Evolutionary conservation across 805 yeast genomes (phyloP).

Genomic region (Isabelozyma rhagii): DNA sequence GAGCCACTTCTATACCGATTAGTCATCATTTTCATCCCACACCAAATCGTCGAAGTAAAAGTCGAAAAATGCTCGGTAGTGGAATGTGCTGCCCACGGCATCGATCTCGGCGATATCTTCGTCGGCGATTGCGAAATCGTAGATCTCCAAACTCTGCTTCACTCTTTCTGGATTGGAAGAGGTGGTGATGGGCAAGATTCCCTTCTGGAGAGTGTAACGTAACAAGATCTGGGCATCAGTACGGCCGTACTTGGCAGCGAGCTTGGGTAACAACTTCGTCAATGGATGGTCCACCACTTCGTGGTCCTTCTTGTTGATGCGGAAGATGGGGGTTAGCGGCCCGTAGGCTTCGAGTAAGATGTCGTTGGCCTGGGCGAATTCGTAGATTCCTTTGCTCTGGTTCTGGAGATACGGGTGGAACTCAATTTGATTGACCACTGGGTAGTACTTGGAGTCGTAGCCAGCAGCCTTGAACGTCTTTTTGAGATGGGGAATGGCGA

Average conservation of each 20-base stretch:
- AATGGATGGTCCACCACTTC: conserved; percentile 28
- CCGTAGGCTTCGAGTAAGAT: conserved; percentile 66
- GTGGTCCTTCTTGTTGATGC: conserved; percentile 40
- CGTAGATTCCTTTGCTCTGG: conserved; percentile 58
- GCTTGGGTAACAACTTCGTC: conserved; percentile 24
- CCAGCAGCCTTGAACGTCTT: conserved; percentile 26
- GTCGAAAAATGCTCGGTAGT: conserved; percentile 21
- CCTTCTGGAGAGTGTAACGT: conserved; percentile 42
- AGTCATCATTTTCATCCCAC: background rate
- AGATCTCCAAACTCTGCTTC: conserved; percentile 38
- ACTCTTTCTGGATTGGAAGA: conserved; percentile 40
- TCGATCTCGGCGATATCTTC: conserved; percentile 41
- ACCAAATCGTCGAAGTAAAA: conserved; percentile 4
- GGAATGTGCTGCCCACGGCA: conserved; percentile 18
- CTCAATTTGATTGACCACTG: conserved; percentile 69
- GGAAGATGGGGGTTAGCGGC: conserved; percentile 64
- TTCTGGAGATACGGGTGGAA: conserved; percentile 67
- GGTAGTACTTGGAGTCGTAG: conserved; percentile 42
- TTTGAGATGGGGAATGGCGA: conserved; percentile 49
- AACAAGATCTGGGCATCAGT: conserved; percentile 40
- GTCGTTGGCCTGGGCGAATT: conserved; percentile 46
- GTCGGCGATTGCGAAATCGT: conserved; percentile 48
- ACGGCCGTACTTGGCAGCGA: conserved; percentile 35
- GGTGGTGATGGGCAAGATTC: conserved; percentile 46
- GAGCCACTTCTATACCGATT: background rate